Evolutionary conservation across 2,329 filamentous ascomycete genomes (phyloP), one percentile per base, ranked within the genome.

Genomic region (Fusarium udum): DNA sequence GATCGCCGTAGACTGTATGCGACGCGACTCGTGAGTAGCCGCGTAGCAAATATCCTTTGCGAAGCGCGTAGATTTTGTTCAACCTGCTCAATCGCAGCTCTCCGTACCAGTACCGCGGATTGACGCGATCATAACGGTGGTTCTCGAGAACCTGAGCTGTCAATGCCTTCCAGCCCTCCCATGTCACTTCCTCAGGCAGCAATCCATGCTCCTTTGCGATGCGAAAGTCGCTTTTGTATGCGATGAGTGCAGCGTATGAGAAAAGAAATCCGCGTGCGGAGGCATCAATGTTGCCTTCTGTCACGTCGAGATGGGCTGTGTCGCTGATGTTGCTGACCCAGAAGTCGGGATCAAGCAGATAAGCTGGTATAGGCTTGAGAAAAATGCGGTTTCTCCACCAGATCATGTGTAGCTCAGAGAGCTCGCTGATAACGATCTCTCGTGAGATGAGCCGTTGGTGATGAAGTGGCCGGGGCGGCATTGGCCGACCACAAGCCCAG

Each of bases 81-180:
- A 84, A 77, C 0, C 82, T 80, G 60, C 79, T 77, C 22, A 84
- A 69, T 8, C 83, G 80, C 18, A 87, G 81, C 77, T 87, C 84
- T 24, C 82, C 84, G 60, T 82, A 83, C 51, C 75, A 58, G 67
- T 84, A 87, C 4, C 83, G 83, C 42, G 48, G 65, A 63, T 85
- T 76, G 39, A 84, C 73, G 4, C 74, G 51, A n/a, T 59, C 57
- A 9, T 80, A 73, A 37, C 84, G 80, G 55, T 78, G 73, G 39
- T 76, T 69, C 22, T 73, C 69, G 8, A 74, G 60, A 16, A 86
- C 71, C 36, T 77, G 57, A 14, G 75, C 64, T 3, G 73, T 45
- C 6, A 78, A 46, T 11, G 34, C 32, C 26, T 79, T 82, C 85
- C 85, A 87, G 16, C 51, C 58, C 10, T 61, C 55, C 85, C 84